Evolutionary conservation across 768 basidiomycete genomes (phyloP), one percentile per base, ranked within the genome.

Genomic region (Candolleomyces eurysporus): DNA sequence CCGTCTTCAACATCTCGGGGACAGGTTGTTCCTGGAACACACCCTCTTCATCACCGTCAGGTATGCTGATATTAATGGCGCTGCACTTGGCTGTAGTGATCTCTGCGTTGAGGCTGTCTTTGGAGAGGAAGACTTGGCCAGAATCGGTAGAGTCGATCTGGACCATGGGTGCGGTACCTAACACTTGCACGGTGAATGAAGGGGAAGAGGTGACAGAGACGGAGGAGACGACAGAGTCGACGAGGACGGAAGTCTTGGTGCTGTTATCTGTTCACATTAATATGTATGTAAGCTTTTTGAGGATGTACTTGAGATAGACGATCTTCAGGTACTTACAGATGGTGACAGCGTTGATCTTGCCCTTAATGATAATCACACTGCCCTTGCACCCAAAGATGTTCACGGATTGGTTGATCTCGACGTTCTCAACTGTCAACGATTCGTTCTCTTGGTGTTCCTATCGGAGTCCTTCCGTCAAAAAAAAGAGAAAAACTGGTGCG

Each of bases 401-500:
- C 61, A 99, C 85, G 4, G 85, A 85, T 59, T 99, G 96, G 68
- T 77, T 89, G 58, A 94, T 77, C 70, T 90, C 89, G 16, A 81
- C 87, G 16, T 94, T 78, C 7, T 92, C 88, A 17, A 99, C 83
- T 2, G 85, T 82, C 58, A 99, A 76, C 14, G 76, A 72, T 65
- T 94, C 90, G 66, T 88, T 89, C 72, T 99, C 97, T 74, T 93
- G 88, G 71, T 94, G 89, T 79, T 99, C 96, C 96, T 98, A 32
- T 13, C 61, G 50, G 59, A 43, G 36, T 32, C 22, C 36, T 51
- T 64, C 30, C 61, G 54, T 49, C 14, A 22, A 14, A 5, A 50
- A 13, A 26, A 16, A n/a, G n/a, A n/a, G n/a, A 19, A 36, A 36
- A 26, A 26, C 26, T 26, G 4, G 26, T 26, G 4, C 26, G 26